Percentiles rank a stretch among this genome's conserved stretches.
Evolutionary conservation across 345 rosid genomes (phyloP).

Genomic region (Jatropha curcas): DNA sequence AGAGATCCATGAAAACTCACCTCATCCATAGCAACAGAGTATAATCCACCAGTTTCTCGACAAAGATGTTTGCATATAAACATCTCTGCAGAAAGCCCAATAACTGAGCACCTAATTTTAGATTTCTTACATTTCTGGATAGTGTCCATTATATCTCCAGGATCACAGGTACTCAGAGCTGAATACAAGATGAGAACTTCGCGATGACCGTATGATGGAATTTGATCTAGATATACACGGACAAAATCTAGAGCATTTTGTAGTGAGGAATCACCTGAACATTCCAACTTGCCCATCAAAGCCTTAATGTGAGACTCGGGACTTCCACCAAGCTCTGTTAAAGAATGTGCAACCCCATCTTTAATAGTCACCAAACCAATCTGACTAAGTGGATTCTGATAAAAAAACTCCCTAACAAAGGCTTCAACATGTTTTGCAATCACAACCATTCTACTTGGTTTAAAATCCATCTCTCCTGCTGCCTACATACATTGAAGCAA

Average conservation of each 20-base stretch:
- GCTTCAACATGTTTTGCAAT: constrained; percentile 75
- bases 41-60: constrained; percentile 86
- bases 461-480: constrained; percentile 74
- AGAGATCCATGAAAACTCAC: constrained; percentile 42
- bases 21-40: constrained; percentile 84
- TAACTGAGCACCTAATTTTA: constrained; percentile 80
- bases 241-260: constrained; percentile 84
- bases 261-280: constrained; percentile 80
- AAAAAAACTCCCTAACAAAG: constrained; percentile 87
- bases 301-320: constrained; percentile 88
- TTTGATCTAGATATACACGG: constrained; percentile 63
- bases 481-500: constrained; percentile 47
- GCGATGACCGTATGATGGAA: constrained; percentile 91
- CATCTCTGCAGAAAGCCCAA: constrained; percentile 92
- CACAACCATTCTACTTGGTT: constrained; percentile 73
- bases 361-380: constrained; percentile 68
- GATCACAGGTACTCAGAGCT: constrained; percentile 84
- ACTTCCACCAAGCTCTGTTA: constrained; percentile 95
- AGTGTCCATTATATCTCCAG: constrained; percentile 87
- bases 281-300: constrained; percentile 76
- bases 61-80: constrained; percentile 87
- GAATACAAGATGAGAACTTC: constrained; percentile 83
- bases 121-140: constrained; percentile 79
- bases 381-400: constrained; percentile 92
- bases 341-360: constrained; percentile 75